A percentile compares a stretch with the other conserved stretches of the same genome.
These are phyloP conservation scores for Diaporthe citriasiana DNA, from an alignment of 2,329 filamentous ascomycete species.

Conservation along the genomic window DNA sequence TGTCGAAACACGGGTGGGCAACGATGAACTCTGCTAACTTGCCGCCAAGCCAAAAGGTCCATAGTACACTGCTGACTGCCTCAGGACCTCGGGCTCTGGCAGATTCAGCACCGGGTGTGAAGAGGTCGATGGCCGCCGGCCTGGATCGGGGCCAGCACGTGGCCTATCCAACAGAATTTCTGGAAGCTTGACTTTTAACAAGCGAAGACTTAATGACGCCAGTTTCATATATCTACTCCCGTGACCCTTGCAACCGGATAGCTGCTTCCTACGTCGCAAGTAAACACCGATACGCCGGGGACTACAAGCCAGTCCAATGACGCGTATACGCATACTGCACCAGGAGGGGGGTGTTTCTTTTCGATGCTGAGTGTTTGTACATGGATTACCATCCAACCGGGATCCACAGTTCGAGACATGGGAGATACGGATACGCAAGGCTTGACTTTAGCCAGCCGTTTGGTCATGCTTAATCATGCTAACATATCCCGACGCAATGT, in stretches of 20 bases:
- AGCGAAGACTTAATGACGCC: background rate
- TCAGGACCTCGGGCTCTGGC: background rate
- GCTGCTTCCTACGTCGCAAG: slow-evolving; percentile 25
- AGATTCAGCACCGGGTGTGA: background rate
- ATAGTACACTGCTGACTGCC: too few relatives aligned
- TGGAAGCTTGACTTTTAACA: background rate
- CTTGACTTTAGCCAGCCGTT: background rate
- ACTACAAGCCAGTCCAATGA: slow-evolving; percentile 1
- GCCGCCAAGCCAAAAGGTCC: background rate
- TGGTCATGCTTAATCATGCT: background rate
- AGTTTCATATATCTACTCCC: background rate
- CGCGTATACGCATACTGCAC: background rate
- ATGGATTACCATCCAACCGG: background rate
- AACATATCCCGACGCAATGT: slow-evolving; percentile 22
- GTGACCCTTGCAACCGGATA: slow-evolving; percentile 21
- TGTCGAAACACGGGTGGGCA: background rate
- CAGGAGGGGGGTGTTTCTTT: background rate
- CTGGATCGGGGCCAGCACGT: background rate
- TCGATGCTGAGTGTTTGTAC: background rate
- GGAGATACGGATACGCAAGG: background rate
- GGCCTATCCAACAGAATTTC: background rate
- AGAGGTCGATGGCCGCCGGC: background rate
- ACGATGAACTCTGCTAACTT: too few relatives aligned
- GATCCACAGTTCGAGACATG: background rate
- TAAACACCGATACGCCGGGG: background rate